Conservation (phyloP, 2,329 filamentous ascomycete species). For the Fusarium sp. region DNA sequence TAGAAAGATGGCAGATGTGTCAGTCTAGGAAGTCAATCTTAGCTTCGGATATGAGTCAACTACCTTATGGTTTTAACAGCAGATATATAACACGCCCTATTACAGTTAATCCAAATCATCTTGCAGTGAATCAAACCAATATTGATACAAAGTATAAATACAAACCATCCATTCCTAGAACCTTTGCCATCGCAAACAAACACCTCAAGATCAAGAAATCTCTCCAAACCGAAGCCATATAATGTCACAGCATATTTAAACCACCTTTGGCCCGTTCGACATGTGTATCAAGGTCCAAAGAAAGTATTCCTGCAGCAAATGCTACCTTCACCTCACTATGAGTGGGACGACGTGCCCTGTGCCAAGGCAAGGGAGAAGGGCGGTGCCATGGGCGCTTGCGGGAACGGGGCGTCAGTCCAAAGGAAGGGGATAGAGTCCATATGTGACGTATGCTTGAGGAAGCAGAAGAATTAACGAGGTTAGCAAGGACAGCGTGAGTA, state of each 20-base stretch:
- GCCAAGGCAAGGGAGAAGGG: neutral
- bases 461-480: neutral
- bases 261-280: fast-evolving
- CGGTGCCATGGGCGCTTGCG: neutral
- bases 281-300: neutral
- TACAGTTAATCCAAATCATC: neutral
- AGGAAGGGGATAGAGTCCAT: neutral
- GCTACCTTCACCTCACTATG: neutral
- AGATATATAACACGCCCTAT: neutral
- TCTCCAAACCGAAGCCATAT: too few species aligned
- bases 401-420: neutral
- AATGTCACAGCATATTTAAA: neutral
- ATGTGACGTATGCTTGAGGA: neutral
- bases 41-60: too few species aligned
- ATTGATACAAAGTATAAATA: neutral
- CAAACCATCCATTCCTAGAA: too few species aligned
- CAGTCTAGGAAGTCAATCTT: too few species aligned
- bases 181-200: too few species aligned
- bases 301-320: neutral
- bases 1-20: neutral
- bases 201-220: neutral
- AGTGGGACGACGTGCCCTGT: neutral
- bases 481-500: too few species aligned
- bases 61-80: too few species aligned
- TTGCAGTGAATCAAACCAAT: neutral